Base-by-base conservation (phyloP, 75 land plant species). In the Sequoiadendron giganteum region DNA sequence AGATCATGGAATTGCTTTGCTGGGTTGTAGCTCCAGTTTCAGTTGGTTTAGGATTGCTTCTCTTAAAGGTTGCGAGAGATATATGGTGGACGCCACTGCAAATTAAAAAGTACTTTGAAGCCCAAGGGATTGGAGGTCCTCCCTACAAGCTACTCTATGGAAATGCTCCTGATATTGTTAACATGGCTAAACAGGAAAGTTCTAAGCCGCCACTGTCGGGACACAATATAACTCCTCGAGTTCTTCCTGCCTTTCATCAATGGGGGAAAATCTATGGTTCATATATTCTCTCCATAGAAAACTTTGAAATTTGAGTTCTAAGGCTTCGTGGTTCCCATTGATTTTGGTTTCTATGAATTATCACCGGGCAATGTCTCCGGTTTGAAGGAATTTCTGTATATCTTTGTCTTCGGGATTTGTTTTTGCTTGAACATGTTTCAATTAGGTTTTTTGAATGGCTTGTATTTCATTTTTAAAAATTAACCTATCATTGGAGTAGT, bases 141-240 rank as follows among this genome's bases (percentile, higher is more conserved):
- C 56, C 55, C 0, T 85, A 85, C 7, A 48, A 39, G 25, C 25
- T 85, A 28, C 13, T 85, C n/a, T 42, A 85, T 54, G 85, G 85
- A 47, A 85, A 85, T 54, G 55, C 42, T 30, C 25, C 85, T 47
- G 85, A 85, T 47, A 85, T 85, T 34, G 56, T n/a, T n/a, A 0
- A 16, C 7, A 85, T 85, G 85, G 36, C 34, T 21, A 49, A 21
- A 13, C 19, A 47, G 36, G 85, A 34, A 30, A 54, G 42, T 14
- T n/a, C 55, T 45, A 47, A 42, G 32, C 58, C 85, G 16, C 1
- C 30, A 28, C 58, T 40, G 16, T 54, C 49, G 19, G 21, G 25
- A 55, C 88, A 43, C 54, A 49, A 56, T 87, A 68, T 90, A 81
- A 55, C 76, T 54, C 90, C 93, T 16, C 91, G 93, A 14, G 90